phyloP scores from a whole-genome alignment of 2,329 filamentous ascomycete genomes.

The Monosporascus sp. region DNA sequence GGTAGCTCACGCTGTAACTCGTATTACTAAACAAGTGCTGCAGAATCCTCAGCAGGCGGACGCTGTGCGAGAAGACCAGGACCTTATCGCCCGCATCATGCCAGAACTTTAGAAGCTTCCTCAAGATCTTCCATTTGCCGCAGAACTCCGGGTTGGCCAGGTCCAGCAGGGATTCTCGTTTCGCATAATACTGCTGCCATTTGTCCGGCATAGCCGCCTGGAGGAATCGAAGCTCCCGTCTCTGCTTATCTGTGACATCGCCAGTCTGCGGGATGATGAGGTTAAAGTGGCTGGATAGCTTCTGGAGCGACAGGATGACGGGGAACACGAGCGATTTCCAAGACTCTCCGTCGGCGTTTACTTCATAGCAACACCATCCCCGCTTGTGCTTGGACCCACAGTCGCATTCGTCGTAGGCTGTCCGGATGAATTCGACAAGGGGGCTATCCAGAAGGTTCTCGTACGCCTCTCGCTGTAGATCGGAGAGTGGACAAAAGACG shows the following conservation, averaged over 20 bases:
- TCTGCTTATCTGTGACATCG: slow-evolving; percentile 66
- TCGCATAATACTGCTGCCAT: slow-evolving; percentile 69
- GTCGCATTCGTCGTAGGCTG: slow-evolving; percentile 60
- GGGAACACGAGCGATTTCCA: slow-evolving; percentile 84
- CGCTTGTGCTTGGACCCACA: slow-evolving; percentile 64
- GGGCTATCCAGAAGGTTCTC: slow-evolving; percentile 72
- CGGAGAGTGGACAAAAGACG: slow-evolving; percentile 88
- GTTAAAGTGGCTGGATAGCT: slow-evolving; percentile 88
- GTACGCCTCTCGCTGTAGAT: slow-evolving; percentile 76
- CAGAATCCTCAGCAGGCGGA: slow-evolving; percentile 77
- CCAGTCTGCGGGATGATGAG: slow-evolving; percentile 66
- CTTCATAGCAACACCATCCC: slow-evolving; percentile 74
- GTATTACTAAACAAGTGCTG: slow-evolving; percentile 82
- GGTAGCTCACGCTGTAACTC: slow-evolving; percentile 83
- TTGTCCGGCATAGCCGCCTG: slow-evolving; percentile 66
- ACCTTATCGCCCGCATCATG: slow-evolving; percentile 88
- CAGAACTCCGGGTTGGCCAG: slow-evolving; percentile 87
- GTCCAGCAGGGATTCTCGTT: slow-evolving; percentile 72
- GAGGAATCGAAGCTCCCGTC: slow-evolving; percentile 70
- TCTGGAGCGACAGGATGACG: slow-evolving; percentile 73
- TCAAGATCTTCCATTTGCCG: slow-evolving; percentile 92
- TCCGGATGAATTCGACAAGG: slow-evolving; percentile 62
- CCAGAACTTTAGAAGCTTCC: slow-evolving; percentile 85
- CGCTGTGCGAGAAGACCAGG: slow-evolving; percentile 89
- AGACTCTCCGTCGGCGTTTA: slow-evolving; percentile 53